Conservation (phyloP, 2,329 filamentous ascomycete genomes). For the Grosmannia huntii region DNA sequence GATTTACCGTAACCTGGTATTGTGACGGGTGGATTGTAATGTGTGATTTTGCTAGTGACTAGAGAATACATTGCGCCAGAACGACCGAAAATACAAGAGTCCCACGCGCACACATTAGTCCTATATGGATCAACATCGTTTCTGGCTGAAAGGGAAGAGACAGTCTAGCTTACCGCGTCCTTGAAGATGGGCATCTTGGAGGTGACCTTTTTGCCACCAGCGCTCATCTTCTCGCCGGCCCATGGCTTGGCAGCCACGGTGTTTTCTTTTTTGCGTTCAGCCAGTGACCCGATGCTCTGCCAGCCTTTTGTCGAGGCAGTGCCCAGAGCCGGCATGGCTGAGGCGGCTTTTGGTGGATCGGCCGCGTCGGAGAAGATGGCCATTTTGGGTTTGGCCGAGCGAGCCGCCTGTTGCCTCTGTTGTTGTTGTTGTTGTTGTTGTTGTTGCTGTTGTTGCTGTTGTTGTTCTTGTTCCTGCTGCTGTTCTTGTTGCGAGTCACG, state of each 20-base stretch:
- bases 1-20: slow-evolving; percentile 71
- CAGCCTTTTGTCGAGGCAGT: slow-evolving; percentile 59
- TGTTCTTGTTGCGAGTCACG: slow-evolving; percentile 49
- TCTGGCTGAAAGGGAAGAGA: slow-evolving; percentile 1
- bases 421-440: slow-evolving; percentile 6
- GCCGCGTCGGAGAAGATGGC: slow-evolving; percentile 79
- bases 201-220: slow-evolving; percentile 66
- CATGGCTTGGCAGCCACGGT: slow-evolving; percentile 73
- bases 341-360: slow-evolving; percentile 34
- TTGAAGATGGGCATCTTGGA: slow-evolving; percentile 88
- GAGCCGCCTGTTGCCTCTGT: slow-evolving; percentile 31
- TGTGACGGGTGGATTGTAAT: slow-evolving; percentile 56
- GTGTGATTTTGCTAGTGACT: slow-evolving; percentile 45
- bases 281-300: slow-evolving; percentile 80
- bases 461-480: slow-evolving; percentile 6
- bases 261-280: slow-evolving; percentile 91
- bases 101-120: slow-evolving; percentile 62
- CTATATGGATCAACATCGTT: slow-evolving; percentile 80
- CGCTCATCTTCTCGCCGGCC: slow-evolving; percentile 83
- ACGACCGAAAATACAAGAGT: slow-evolving; percentile 29
- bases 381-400: slow-evolving; percentile 62
- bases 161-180: slow-evolving; percentile 66
- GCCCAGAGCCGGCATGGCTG: slow-evolving; percentile 39
- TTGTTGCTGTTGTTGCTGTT: slow-evolving; percentile 6
- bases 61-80: slow-evolving; percentile 27